Evolutionary conservation across 2,329 filamentous ascomycete genomes (phyloP).

Genomic region (Cytospora chrysosperma): DNA sequence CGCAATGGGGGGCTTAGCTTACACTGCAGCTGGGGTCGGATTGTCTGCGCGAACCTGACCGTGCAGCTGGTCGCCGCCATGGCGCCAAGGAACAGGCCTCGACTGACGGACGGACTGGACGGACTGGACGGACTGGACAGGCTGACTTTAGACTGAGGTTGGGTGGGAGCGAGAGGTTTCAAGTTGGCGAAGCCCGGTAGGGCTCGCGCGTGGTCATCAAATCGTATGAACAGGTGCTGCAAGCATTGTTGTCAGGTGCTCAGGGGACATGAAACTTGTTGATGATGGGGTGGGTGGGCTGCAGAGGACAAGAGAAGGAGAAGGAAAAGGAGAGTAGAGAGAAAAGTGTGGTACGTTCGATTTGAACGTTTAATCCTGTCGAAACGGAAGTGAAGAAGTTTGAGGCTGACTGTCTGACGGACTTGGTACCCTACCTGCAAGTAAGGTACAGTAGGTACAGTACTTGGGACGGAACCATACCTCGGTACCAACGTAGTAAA

Average conservation of each 20-base stretch:
- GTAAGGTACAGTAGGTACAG: too few species aligned
- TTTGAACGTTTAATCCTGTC: background rate
- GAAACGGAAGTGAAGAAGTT: background rate
- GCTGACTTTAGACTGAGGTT: too few species aligned
- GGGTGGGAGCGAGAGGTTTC: background rate
- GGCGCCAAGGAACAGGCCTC: slow-evolving; percentile 11
- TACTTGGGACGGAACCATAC: too few species aligned
- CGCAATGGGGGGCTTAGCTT: slow-evolving; percentile 22
- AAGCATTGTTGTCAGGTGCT: slow-evolving; percentile 16
- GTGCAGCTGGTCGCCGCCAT: slow-evolving; percentile 23
- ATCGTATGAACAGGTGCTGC: background rate
- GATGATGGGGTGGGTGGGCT: background rate
- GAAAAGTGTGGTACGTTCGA: background rate
- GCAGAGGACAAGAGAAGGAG: too few species aligned
- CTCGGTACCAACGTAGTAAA: too few species aligned
- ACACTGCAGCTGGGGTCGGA: slow-evolving; percentile 24
- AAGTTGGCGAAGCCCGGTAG: slow-evolving; percentile 21
- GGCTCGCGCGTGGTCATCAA: slow-evolving; percentile 16
- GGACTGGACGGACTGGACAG: too few species aligned
- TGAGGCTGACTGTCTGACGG: too few species aligned
- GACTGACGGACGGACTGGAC: too few species aligned
- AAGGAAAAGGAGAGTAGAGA: too few species aligned
- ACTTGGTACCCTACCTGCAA: too few species aligned
- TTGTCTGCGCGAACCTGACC: slow-evolving; percentile 23
- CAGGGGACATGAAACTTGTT: background rate